Evolutionary conservation across 2,329 filamentous ascomycete genomes (phyloP).

Genomic region (Aspergillus aculeatinus): DNA sequence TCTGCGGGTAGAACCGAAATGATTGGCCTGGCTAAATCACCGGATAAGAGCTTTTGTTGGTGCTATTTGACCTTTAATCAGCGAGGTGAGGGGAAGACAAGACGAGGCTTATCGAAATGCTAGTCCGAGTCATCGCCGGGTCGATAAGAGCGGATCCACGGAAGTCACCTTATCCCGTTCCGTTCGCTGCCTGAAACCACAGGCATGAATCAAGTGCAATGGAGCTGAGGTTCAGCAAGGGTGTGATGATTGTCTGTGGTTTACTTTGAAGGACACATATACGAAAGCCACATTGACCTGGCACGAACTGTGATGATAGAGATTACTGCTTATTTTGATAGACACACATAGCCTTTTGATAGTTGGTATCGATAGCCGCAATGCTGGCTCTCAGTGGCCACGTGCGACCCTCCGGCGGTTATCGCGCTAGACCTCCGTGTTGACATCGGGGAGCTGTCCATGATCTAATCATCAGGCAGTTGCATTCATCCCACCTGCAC

Average conservation of each 20-base stretch:
- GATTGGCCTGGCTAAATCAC: not conserved
- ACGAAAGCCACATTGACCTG: no score
- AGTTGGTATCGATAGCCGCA: slow-evolving; percentile 1
- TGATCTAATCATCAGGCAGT: not conserved
- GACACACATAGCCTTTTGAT: no score
- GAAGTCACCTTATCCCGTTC: not conserved
- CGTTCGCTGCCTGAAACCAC: not conserved
- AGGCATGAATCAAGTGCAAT: no score
- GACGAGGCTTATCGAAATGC: not conserved
- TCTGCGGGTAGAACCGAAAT: not conserved
- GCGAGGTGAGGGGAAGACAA: not conserved
- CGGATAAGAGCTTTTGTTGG: not conserved
- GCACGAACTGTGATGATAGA: no score
- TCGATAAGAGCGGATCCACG: not conserved
- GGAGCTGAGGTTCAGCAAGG: no score
- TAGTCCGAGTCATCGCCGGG: not conserved
- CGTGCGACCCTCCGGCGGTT: slow-evolving; percentile 20
- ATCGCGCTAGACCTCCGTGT: slow-evolving; percentile 24
- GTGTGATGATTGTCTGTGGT: no score
- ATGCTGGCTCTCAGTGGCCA: slow-evolving; percentile 6
- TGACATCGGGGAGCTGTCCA: slow-evolving; percentile 18
- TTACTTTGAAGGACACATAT: no score
- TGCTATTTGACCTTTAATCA: not conserved
- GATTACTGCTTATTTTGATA: no score
- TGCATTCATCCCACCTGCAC: not conserved